phyloP scores from a whole-genome alignment of 768 basidiomycete genomes.

The Podaxis pistillaris region DNA sequence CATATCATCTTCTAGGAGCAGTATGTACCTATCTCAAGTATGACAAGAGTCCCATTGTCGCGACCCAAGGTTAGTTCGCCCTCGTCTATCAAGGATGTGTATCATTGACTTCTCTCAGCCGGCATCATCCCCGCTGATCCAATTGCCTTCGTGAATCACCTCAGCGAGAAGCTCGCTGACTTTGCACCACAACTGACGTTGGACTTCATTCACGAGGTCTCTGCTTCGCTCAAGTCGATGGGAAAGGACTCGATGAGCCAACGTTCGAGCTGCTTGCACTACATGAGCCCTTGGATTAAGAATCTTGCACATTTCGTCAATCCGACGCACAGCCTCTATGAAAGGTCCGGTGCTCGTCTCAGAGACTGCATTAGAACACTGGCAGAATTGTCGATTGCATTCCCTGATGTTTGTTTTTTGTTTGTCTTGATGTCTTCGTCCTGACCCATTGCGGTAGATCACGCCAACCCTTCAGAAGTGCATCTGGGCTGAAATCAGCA shows the following conservation, averaged over 20 bases:
- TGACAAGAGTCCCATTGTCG: constrained; percentile 68
- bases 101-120: constrained; percentile 36
- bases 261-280: constrained; percentile 73
- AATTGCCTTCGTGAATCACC: constrained; percentile 54
- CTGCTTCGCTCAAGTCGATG: constrained; percentile 58
- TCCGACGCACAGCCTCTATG: constrained; percentile 64
- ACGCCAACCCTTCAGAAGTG: constrained; percentile 64
- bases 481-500: constrained; percentile 77
- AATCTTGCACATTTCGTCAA: constrained; percentile 74
- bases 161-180: constrained; percentile 71
- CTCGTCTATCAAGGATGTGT: neutral
- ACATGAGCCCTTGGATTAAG: constrained; percentile 86
- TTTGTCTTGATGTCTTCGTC: neutral
- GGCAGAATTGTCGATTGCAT: constrained; percentile 69
- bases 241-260: constrained; percentile 42
- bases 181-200: constrained; percentile 82
- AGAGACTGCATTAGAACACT: constrained; percentile 81
- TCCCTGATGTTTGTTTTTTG: constrained; percentile 56
- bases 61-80: constrained; percentile 56
- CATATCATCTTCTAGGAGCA: constrained; percentile 76
- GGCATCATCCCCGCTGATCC: constrained; percentile 71
- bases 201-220: constrained; percentile 88
- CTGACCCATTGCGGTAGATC: constrained; percentile 41
- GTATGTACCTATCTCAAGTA: constrained; percentile 78
- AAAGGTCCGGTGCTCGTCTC: constrained; percentile 70